Evolutionary conservation across 352 stramenopile species (phyloP).

Genomic region (Globisporangium megalacanthum): DNA sequence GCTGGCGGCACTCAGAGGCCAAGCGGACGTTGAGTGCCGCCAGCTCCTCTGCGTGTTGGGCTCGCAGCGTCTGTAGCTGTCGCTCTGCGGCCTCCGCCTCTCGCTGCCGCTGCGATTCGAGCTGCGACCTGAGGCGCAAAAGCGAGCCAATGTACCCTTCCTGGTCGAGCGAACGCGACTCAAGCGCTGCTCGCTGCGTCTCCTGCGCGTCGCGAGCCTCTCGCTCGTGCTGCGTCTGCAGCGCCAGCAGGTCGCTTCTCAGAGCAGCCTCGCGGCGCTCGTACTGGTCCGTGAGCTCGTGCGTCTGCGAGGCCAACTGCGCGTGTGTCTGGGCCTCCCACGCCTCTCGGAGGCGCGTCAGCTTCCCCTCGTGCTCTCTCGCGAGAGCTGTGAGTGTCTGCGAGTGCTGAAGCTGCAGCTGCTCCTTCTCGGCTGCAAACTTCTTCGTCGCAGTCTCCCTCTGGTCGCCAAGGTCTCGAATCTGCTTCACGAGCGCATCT

Average conservation of each 20-base stretch:
- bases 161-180: constrained; percentile 10
- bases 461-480: constrained; percentile 26
- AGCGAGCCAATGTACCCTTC: constrained; percentile 11
- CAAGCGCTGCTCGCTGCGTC: constrained; percentile 12
- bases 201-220: constrained; percentile 2
- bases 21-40: constrained; percentile 8
- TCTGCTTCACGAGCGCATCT: constrained; percentile 27
- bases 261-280: constrained; percentile 22
- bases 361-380: constrained; percentile 9
- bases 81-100: constrained; percentile 1
- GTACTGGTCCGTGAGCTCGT: constrained; percentile 17
- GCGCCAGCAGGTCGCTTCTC: constrained; percentile 11
- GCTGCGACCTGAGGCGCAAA: not conserved
- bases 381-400: constrained; percentile 18
- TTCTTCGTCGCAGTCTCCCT: constrained; percentile 24
- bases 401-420: constrained; percentile 17
- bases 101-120: not conserved
- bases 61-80: constrained; percentile 3
- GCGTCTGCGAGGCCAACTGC: constrained; percentile 16
- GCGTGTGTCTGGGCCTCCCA: constrained; percentile 14
- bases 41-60: constrained; percentile 16
- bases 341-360: constrained; percentile 14
- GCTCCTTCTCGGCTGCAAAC: constrained; percentile 17
- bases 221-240: constrained; percentile 8
- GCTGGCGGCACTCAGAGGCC: constrained; percentile 1